These are phyloP conservation scores for Rhododendron henanense DNA, from an alignment of 148 eudicot species.

Conservation along the genomic window DNA sequence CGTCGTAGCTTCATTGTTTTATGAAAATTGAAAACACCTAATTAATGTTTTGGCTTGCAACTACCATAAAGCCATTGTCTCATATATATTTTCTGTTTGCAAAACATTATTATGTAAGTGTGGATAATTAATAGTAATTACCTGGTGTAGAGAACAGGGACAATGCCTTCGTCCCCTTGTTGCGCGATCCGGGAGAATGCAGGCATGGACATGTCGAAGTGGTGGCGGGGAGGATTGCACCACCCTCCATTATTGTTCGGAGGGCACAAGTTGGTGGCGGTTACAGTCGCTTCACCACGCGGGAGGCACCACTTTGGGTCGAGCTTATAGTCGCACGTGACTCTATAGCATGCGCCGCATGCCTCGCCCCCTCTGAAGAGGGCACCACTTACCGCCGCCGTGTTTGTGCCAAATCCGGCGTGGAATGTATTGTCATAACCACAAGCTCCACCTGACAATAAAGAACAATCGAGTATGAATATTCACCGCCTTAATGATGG, in stretches of 20 bases:
- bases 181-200: constrained; percentile 62
- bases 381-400: constrained; percentile 59
- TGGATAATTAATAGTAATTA: constrained; percentile 1
- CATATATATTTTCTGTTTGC: too few species aligned
- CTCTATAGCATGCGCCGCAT: constrained; percentile 78
- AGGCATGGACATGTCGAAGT: constrained; percentile 75
- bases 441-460: constrained; percentile 65
- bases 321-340: constrained; percentile 42
- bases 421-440: constrained; percentile 64
- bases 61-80: too few species aligned
- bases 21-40: too few species aligned
- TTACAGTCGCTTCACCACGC: constrained; percentile 29
- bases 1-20: too few species aligned
- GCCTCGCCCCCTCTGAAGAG: constrained; percentile 56
- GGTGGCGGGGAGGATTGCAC: constrained; percentile 66
- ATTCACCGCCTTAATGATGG: background rate
- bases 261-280: constrained; percentile 87
- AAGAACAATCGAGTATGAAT: background rate
- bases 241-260: constrained; percentile 74
- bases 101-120: background rate
- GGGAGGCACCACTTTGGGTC: constrained; percentile 69
- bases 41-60: too few species aligned
- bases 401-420: constrained; percentile 68
- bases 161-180: constrained; percentile 60
- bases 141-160: constrained; percentile 64